Conservation (phyloP, 179 eudicot genomes). For the Gypsophila paniculata region DNA sequence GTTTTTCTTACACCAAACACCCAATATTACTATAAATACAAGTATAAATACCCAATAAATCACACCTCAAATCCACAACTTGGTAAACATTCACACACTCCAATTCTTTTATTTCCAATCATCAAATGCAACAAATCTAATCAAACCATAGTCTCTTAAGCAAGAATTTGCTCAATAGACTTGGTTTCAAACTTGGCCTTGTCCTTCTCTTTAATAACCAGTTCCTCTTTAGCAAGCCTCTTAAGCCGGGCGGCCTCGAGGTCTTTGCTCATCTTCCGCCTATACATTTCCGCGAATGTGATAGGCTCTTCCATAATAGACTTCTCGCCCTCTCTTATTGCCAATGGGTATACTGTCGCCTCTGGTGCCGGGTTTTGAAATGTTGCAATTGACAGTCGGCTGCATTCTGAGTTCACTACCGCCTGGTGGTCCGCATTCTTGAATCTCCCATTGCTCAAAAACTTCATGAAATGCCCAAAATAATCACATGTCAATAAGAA, state of each 20-base stretch:
- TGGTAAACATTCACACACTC: neutral
- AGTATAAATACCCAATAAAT: neutral
- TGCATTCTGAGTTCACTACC: constrained; percentile 68
- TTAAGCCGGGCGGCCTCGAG: constrained; percentile 68
- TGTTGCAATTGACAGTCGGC: constrained; percentile 70
- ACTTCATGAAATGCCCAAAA: constrained; percentile 29
- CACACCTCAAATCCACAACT: neutral
- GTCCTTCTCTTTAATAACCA: constrained; percentile 21
- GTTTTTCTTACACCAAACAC: neutral
- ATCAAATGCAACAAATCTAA: neutral
- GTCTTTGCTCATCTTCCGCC: constrained; percentile 79
- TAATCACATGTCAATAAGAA: neutral
- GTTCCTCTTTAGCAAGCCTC: constrained; percentile 64
- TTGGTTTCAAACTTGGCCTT: constrained; percentile 33
- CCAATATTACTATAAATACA: neutral
- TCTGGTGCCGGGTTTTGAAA: constrained; percentile 78
- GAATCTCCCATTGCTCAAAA: constrained; percentile 81
- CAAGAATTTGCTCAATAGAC: constrained; percentile 37
- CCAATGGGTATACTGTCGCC: constrained; percentile 67
- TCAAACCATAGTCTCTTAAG: constrained; percentile 15
- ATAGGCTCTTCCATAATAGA: constrained; percentile 69
- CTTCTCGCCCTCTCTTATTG: constrained; percentile 74
- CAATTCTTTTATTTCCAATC: neutral
- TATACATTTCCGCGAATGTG: constrained; percentile 70
- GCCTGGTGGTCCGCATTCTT: constrained; percentile 89